Evolutionary conservation across 139 green algal genomes (phyloP).

Genomic region (Choricystis sp.): DNA sequence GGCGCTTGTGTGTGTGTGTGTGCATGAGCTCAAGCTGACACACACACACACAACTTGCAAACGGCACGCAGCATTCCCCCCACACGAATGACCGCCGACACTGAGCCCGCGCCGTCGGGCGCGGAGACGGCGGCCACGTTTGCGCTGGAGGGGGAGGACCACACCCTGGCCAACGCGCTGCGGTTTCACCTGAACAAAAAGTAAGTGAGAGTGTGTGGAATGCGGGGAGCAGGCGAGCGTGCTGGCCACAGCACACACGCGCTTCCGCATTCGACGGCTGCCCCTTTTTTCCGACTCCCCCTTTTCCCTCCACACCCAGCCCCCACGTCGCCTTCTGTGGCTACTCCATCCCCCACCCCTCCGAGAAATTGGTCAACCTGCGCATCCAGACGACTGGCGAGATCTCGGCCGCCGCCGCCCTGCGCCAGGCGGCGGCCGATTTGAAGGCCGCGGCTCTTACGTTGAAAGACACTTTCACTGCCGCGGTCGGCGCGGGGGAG

Average conservation of each 20-base stretch:
- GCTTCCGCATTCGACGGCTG: no score
- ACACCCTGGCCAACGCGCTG: constrained; percentile 71
- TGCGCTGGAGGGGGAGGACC: constrained; percentile 57
- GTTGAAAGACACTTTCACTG: not conserved
- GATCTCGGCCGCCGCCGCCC: constrained; percentile 28
- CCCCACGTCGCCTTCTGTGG: constrained; percentile 55
- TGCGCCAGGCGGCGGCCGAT: constrained; percentile 25
- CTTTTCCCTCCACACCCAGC: constrained; percentile 16
- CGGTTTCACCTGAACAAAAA: constrained; percentile 72
- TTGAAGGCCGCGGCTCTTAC: constrained; percentile 18
- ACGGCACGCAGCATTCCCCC: no score
- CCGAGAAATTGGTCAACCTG: constrained; percentile 63
- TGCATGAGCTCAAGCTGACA: no score
- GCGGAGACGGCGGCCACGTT: constrained; percentile 36
- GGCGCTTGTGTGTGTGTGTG: no score
- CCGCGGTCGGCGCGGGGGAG: not conserved
- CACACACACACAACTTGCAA: no score
- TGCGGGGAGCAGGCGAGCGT: not conserved
- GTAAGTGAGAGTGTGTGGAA: constrained; percentile 16
- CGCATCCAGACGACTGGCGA: constrained; percentile 65
- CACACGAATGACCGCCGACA: no score
- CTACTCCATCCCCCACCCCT: constrained; percentile 72
- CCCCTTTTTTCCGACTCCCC: not conserved
- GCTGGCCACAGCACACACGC: not conserved
- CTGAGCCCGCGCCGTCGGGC: not conserved